These are phyloP conservation scores for Nicotiana obtusifolia DNA, from an alignment of 257 asterid species.

Conservation along the genomic window DNA sequence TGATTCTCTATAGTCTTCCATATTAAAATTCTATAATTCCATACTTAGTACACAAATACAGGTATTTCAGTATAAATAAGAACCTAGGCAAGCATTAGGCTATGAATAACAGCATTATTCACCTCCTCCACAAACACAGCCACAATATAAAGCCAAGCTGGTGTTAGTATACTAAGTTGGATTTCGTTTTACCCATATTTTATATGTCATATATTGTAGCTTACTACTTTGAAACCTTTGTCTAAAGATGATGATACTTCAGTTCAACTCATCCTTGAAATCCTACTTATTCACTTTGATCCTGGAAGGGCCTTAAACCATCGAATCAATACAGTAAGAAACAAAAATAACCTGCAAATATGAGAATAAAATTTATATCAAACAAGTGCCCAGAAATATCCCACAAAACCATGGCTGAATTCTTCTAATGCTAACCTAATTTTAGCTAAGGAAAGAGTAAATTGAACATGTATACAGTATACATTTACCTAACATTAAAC, in stretches of 20 bases:
- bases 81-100: neutral
- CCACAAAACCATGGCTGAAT: neutral
- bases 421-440: neutral
- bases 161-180: neutral
- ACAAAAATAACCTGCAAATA: neutral
- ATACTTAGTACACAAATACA: slow-evolving; percentile 17
- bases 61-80: neutral
- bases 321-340: neutral
- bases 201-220: neutral
- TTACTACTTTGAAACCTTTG: neutral
- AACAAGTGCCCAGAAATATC: neutral
- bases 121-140: neutral
- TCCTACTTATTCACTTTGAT: neutral
- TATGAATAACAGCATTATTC: neutral
- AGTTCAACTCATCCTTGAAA: neutral
- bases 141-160: neutral
- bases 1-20: slow-evolving; percentile 74
- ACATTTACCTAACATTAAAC: neutral
- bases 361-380: neutral
- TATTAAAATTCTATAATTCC: slow-evolving; percentile 27
- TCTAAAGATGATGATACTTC: neutral
- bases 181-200: neutral
- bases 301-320: neutral
- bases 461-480: neutral
- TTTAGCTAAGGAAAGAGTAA: neutral